Evolutionary conservation across 148 eudicot species (phyloP), one percentile per base, ranked within the genome.

Genomic region (Chenopodium berlandieri): DNA sequence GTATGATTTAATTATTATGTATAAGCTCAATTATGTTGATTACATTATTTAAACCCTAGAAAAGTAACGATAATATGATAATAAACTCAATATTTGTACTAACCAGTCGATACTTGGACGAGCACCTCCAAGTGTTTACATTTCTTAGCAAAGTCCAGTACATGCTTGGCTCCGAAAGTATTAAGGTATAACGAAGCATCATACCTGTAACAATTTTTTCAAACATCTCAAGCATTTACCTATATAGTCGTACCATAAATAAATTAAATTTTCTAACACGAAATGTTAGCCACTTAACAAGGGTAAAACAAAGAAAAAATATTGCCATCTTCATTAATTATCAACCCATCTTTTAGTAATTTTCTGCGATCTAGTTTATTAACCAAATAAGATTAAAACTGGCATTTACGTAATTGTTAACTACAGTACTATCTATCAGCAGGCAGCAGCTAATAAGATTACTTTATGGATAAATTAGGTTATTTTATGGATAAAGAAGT

Each of bases 31-130:
- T 5, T 4, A 5, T 6, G 7, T 40, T 40, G 44, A 40, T 40
- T 40, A 40, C 4, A 5, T 40, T 5, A 40, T 40, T 0, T 40
- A 6, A 40, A 40, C 44, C 44, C 44, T 40, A 40, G 44, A 40
- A 40, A 34, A 6, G 44, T 40, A 40, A 40, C 44, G 44, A 40
- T 40, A 5, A 34, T 34, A 34, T 4, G 17, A 17, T 46, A 68
- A 19, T 0, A 47, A 32, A 37, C 17, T 9, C 7, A 31, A 3
- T 2, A 4, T 30, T 23, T 47, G 30, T 71, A 86, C 89, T 81
- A 72, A 91, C 94, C 94, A 1, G 94, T 91, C 7, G 94, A 92
- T 27, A 90, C 91, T 44, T 92, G 95, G 72, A 90, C 81, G 60
- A 92, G 83, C 66, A 89, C 79, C 80, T 87, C 83, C n/a, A 90